These are phyloP conservation scores for Rhododendron griersonianum DNA, from an alignment of 148 eudicot species.

Conservation along the genomic window DNA sequence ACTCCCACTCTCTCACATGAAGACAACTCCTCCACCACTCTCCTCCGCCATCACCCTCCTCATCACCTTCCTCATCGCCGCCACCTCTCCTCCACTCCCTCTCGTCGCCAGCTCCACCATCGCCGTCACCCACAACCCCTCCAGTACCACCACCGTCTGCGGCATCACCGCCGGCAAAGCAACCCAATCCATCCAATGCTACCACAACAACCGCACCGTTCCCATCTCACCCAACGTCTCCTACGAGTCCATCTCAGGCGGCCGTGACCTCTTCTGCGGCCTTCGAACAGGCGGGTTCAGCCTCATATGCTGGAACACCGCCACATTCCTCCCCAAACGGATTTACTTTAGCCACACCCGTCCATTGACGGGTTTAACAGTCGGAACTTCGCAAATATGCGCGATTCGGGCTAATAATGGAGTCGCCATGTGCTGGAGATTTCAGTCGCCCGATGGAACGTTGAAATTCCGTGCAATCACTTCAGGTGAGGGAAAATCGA, in stretches of 20 bases:
- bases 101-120: conserved; percentile 44
- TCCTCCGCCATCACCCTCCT: conserved; percentile 7
- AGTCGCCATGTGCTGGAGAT: conserved; percentile 35
- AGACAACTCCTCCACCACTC: conserved; percentile 1
- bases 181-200: conserved; percentile 41
- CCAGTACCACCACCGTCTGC: conserved; percentile 24
- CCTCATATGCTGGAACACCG: conserved; percentile 49
- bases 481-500: conserved; percentile 23
- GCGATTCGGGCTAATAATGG: conserved; percentile 33
- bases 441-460: conserved; percentile 18
- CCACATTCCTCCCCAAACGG: conserved; percentile 17
- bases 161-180: conserved; percentile 44
- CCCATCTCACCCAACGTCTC: conserved; percentile 32
- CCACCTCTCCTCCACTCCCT: conserved; percentile 6
- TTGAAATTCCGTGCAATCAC: conserved; percentile 27
- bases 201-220: conserved; percentile 16
- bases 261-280: conserved; percentile 39
- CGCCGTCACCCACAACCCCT: conserved; percentile 24
- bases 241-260: conserved; percentile 44
- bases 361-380: conserved; percentile 29
- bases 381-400: conserved; percentile 37
- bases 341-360: conserved; percentile 19
- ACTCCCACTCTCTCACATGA: conserved; percentile 16
- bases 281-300: conserved; percentile 33
- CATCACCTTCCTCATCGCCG: conserved; percentile 13